These are phyloP conservation scores for Plectosphaerella plurivora DNA, from an alignment of 2,329 filamentous ascomycete genomes.

Conservation along the genomic window DNA sequence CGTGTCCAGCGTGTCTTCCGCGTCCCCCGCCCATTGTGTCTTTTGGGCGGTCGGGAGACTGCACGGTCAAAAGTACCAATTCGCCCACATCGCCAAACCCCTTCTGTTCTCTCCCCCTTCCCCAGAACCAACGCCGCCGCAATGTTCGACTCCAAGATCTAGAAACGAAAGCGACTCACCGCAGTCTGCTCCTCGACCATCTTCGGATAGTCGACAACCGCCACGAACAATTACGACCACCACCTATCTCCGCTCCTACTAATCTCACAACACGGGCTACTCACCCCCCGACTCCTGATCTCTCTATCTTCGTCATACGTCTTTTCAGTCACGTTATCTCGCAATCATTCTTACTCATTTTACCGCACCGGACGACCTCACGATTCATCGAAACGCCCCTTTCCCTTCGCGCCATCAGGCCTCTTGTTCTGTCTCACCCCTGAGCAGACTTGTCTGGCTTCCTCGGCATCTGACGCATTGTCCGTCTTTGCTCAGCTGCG, in stretches of 20 bases:
- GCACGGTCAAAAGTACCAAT: background rate
- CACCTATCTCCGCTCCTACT: conserved; percentile 8
- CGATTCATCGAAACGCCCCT: background rate
- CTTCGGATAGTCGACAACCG: background rate
- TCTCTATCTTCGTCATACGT: conserved; percentile 8
- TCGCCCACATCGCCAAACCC: background rate
- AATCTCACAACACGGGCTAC: conserved; percentile 19
- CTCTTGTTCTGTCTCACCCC: background rate
- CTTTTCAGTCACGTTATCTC: conserved; percentile 10
- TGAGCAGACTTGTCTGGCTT: too few relatives aligned
- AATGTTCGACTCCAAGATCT: conserved; percentile 52
- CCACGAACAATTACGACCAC: background rate
- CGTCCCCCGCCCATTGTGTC: too few relatives aligned
- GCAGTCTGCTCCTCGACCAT: conserved; percentile 43
- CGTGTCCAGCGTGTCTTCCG: background rate
- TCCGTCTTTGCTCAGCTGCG: background rate
- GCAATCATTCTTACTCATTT: conserved; percentile 8
- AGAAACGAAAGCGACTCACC: conserved; percentile 46
- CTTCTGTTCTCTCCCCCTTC: conserved; percentile 25
- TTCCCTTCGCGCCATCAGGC: conserved; percentile 10
- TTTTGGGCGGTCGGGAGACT: background rate
- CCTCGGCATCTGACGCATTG: conserved; percentile 1
- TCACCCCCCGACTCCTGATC: conserved; percentile 25
- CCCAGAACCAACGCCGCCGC: conserved; percentile 44
- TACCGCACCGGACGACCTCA: conserved; percentile 7